Evolutionary conservation across 345 rosid species (phyloP), one percentile per base, ranked within the genome.

Genomic region (Aquilaria sinensis): DNA sequence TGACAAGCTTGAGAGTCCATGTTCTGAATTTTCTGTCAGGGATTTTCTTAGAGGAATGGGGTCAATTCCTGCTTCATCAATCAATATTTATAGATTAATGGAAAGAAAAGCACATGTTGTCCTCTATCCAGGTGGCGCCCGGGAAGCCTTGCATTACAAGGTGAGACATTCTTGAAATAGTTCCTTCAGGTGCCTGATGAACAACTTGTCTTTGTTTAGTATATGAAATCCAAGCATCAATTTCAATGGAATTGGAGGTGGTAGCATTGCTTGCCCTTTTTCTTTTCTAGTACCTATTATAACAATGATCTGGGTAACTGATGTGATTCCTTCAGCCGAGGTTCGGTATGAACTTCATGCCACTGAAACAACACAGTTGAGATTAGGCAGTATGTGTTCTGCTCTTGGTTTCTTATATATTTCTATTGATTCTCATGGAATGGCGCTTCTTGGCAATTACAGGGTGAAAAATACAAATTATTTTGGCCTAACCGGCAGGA

Each of bases 61-160:
- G 56, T 89, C 88, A 31, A 70, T 81, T 10, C 94, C 91, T 53
- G 94, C 81, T 51, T 51, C 76, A 0, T 82, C 76, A 57, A 81
- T 70, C 70, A 81, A 85, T 73, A 78, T 89, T 62, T 87, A 72
- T 83, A 89, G 74, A 75, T 80, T 89, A 43, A 72, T 87, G 47
- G 64, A 81, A 4, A 63, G 77, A 31, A 76, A 85, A 54, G 72
- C 89, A 30, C 81, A 83, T 58, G 82, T 85, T 46, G 83, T 87
- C 69, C 89, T 89, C 63, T 87, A 85, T 68, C 94, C 94, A 3
- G 94, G 94, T 2, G 83, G 96, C 58, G 77, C 77, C 62, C 75
- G 89, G 33, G 96, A 89, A 72, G 94, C 96, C 77, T 77, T 85
- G 43, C 96, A 87, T 73, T 50, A 72, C 67, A 85, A 85, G 89